Base-by-base conservation (phyloP, 495 filamentous ascomycete species). In the Tetracladium setigerum region DNA sequence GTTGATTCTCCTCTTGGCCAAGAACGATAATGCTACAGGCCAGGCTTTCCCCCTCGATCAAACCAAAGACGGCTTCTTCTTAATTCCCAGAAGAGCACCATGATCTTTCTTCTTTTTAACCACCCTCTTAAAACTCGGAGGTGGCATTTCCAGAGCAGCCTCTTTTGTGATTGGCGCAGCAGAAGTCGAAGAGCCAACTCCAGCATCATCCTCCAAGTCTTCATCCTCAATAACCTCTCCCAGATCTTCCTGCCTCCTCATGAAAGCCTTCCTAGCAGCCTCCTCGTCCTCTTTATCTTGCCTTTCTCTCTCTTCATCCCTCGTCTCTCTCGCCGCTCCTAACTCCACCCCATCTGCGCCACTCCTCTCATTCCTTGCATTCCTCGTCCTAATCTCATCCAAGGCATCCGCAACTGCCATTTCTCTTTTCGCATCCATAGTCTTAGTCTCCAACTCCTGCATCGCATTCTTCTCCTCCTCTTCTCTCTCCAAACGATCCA, bases 361-460 rank as follows among this genome's bases (percentile, higher is more conserved):
- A 44, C 79, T 82, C 55, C 83, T 72, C 65, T 90, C 86, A 19
- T 89, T 76, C 54, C 88, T 73, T 14, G 92, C 94, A 70, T 97
- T 99, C 54, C 91, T 66, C 33, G 81, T 88, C 47, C 92, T 72
- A 38, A 97, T 96, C 68, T 97, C 89, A 66, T 99, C 94, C 53
- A 99, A 67, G 27, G 88, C 88, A 70, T 99, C 94, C 31, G 94
- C 94, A 55, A 97, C 85, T 39, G 82, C 85, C 94, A 99, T 97
- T 69, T 97, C 94, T 46, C 84, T 71, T 72, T 92, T 95, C n/a
- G 89, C 87, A 63, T 99, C 94, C 22, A 82, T 67, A 47, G 89
- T 95, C 65, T 90, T 90, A 44, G 78, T 75, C 63, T 90, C 86
- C 52, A 91, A 60, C 59, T 86, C 84, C 15, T 78, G 77, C 86